Base-by-base conservation (phyloP, 2,329 filamentous ascomycete species). In the Sclerotinia nivalis region DNA sequence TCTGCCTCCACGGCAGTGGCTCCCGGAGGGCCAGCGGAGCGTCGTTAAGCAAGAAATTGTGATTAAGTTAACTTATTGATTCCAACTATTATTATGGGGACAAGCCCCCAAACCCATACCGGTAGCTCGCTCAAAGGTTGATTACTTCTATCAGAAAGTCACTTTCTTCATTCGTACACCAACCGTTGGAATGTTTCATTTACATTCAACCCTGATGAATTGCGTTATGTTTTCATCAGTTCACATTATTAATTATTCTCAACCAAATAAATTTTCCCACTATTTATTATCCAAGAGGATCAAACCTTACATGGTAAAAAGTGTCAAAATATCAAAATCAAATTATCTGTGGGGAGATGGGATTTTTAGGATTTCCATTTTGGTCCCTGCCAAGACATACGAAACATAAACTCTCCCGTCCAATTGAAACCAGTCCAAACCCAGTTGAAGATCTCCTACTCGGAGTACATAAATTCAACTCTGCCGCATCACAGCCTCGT, bases 401-500 rank as follows among this genome's bases (percentile, higher is more conserved):
- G 25, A 56, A 37, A 34, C 1, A 37, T 9, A 56, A 56, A 12
- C 34, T 7, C 31, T 13, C 7, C n/a, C 56, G 34, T 18, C 56
- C 56, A 59, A n/a, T 59, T 59, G 37, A 25, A 58, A 58, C 8
- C 31, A 25, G 55, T 43, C 40, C 40, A 43, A 43, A 43, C 55
- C 4, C 34, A 58, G 34, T 18, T 58, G 55, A n/a, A 40, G 56
- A 59, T 59, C 56, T 59, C 15, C 34, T 7, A 15, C 22, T 37
- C 13, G 31, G 20, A 2, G 10, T 58, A 58, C 13, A 40, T 58
- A 40, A 58, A 8, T 10, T 45, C 4, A 20, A 55, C 62, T 66
- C 49, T 66, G 62, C 50, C 50, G 62, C 62, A 66, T 25, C 50
- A 55, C 62, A 66, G 62, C 62, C 50, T 65, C 18, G 61, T 40